Conservation (phyloP, 2,329 filamentous ascomycete species). For the Fragosphaeria purpurea region DNA sequence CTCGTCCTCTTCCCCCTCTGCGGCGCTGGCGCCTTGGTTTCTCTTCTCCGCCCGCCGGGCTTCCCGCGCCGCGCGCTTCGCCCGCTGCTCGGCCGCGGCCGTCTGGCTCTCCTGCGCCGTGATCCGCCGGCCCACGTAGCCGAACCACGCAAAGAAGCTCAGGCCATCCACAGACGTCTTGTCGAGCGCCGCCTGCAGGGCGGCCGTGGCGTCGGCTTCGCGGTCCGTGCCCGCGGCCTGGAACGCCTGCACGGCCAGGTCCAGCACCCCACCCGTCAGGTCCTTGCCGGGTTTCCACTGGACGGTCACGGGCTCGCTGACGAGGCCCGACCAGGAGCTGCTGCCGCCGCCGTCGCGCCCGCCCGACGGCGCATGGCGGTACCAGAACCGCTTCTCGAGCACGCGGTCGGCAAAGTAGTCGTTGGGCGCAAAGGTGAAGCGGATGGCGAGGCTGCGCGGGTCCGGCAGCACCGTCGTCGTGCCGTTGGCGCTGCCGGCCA, state of each 20-base stretch:
- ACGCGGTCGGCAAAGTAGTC: conserved; percentile 68
- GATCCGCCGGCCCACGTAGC: conserved; percentile 61
- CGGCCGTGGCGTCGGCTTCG: conserved; percentile 17
- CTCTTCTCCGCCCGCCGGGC: background rate
- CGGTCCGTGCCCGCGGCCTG: conserved; percentile 37
- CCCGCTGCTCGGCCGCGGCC: conserved; percentile 50
- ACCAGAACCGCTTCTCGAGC: conserved; percentile 89
- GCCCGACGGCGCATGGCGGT: conserved; percentile 35
- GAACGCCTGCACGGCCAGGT: conserved; percentile 60
- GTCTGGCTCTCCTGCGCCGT: conserved; percentile 60
- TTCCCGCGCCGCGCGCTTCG: conserved; percentile 4
- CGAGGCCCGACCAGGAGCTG: conserved; percentile 57
- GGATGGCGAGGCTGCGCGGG: conserved; percentile 69
- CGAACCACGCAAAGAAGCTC: conserved; percentile 88
- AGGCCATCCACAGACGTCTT: conserved; percentile 52
- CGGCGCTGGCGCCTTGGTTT: conserved; percentile 31
- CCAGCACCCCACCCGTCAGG: conserved; percentile 68
- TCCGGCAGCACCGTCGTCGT: conserved; percentile 41
- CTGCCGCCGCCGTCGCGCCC: background rate
- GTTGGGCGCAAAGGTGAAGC: conserved; percentile 71
- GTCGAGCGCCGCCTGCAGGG: conserved; percentile 33
- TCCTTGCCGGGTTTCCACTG: conserved; percentile 82
- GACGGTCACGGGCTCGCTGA: conserved; percentile 82
- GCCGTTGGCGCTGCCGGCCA: conserved; percentile 19
- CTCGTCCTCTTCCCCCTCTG: conserved; percentile 25